Base-by-base conservation (phyloP, 2,329 filamentous ascomycete genomes). In the Fusarium lateritium region DNA sequence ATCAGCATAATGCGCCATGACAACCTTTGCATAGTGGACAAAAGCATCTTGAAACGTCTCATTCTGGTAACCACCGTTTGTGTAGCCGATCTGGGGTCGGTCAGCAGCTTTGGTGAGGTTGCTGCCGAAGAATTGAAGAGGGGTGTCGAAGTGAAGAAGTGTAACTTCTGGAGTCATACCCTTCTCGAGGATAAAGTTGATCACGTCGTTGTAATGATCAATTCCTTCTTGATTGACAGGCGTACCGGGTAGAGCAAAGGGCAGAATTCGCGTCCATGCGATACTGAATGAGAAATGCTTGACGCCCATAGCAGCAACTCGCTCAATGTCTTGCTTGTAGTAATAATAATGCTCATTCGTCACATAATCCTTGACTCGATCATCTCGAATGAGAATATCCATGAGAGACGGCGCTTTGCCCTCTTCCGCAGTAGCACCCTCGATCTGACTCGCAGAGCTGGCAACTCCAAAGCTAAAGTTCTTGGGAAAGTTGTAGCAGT, bases 261-360 rank as follows among this genome's bases (percentile, higher is more conserved):
- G 85, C 11, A 88, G 70, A 40, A 88, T 85, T 7, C 85, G 77
- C 3, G 83, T 79, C 85, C 85, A 87, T 0, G 83, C 76, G 55
- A 87, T 84, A 6, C 82, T 84, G 64, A 86, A 87, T 4, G 83
- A 83, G 72, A 85, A 86, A 49, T 85, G 82, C 44, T 80, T 80
- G 10, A 85, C 80, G 0, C 85, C 85, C 74, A 88, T 80, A 4
- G 83, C 79, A 2, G 85, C 84, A 10, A 87, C 78, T 0, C 85
- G 80, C 59, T 83, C 84, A 43, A 88, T 86, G 42, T 87, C 84
- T 74, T 87, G 85, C 73, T 86, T 87, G 69, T 87, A 88, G 9
- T 85, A 75, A 62, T 85, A 87, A 71, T 87, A 87, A 56, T 86
- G 81, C 75, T 85, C 83, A 42, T 83, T 85, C 4, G 82, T 82